Evolutionary conservation across 1,139 yeast genomes (phyloP), one percentile per base, ranked within the genome.

Genomic region (Blastobotrys malaysiensis): DNA sequence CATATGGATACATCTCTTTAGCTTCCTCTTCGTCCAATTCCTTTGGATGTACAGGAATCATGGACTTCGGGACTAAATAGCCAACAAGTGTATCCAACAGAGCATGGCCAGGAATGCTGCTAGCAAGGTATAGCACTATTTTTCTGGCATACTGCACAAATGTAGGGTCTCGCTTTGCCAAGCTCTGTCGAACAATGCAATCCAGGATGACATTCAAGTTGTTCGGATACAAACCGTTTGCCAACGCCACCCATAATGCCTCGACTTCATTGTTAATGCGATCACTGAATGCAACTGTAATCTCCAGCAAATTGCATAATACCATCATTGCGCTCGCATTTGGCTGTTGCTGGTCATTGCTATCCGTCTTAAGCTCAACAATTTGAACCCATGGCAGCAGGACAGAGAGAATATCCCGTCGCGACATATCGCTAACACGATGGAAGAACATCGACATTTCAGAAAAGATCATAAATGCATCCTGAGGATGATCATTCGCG

Each of bases 231-330:
- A 77, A 75, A 3, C 85, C 86, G 53, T 82, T 82, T 1, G 95
- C 96, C 43, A 93, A 74, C 0, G 97, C 95, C 3, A 88, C 89
- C 99, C 99, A 95, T 43, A 93, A 71, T 0, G 96, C 95, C 67
- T 91, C 98, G 9, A 93, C 88, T 63, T 90, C 97, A 63, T 86
- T 86, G 50, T 88, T 88, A 62, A 88, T 82, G 14, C 77, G 75
- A 47, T 84, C 84, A 53, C 91, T 82, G 62, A 85, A 88, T 55
- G 82, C 82, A 46, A 89, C 83, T 0, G 97, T 88, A 47, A 93
- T 85, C 63, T 89, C 97, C 69, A 90, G 83, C 54, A 93, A 71
- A 62, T 91, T 93, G 57, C 80, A 82, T 61, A 93, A 69, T 1
- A 91, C 90, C 96, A 91, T 88, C 39, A 67, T 63, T 7, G 75